phyloP scores from a whole-genome alignment of 1,139 yeast species.

The Blastobotrys aristatus region DNA sequence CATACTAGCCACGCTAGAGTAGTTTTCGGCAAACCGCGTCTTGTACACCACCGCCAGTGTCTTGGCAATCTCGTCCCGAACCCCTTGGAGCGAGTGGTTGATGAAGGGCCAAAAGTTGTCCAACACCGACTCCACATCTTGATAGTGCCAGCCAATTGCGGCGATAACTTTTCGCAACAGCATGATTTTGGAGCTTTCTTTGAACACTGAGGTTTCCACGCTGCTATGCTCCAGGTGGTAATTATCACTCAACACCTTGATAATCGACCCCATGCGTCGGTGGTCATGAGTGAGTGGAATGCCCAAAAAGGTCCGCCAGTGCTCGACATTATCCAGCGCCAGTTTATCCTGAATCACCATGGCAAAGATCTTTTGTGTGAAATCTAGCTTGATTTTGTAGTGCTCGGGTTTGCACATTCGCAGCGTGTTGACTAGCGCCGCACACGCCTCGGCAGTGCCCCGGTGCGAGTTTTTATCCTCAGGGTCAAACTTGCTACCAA shows the following conservation, averaged over 20 bases:
- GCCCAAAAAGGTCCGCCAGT: conserved; percentile 78
- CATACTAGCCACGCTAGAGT: conserved; percentile 42
- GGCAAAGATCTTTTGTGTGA: conserved; percentile 49
- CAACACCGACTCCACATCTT: conserved; percentile 41
- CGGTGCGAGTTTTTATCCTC: conserved; percentile 37
- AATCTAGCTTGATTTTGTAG: conserved; percentile 34
- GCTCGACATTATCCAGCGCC: conserved; percentile 67
- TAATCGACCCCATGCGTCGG: conserved; percentile 61
- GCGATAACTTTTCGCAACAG: conserved; percentile 54
- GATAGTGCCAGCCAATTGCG: conserved; percentile 53
- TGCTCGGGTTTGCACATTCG: conserved; percentile 22
- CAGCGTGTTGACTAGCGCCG: conserved; percentile 31
- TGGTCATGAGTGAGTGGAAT: conserved; percentile 52
- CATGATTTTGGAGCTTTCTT: conserved; percentile 58
- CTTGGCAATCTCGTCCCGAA: conserved; percentile 67
- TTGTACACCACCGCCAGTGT: conserved; percentile 54
- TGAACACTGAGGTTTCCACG: conserved; percentile 43
- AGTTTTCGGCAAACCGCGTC: conserved; percentile 49
- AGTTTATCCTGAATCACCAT: conserved; percentile 54
- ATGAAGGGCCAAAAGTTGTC: conserved; percentile 44
- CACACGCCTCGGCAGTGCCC: conserved; percentile 36
- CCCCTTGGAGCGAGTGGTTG: conserved; percentile 69
- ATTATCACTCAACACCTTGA: conserved; percentile 41
- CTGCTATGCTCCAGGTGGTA: conserved; percentile 37
- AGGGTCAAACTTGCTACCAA: conserved; percentile 22